Evolutionary conservation across 805 yeast species (phyloP).

Genomic region (Suhomyces vadensis): DNA sequence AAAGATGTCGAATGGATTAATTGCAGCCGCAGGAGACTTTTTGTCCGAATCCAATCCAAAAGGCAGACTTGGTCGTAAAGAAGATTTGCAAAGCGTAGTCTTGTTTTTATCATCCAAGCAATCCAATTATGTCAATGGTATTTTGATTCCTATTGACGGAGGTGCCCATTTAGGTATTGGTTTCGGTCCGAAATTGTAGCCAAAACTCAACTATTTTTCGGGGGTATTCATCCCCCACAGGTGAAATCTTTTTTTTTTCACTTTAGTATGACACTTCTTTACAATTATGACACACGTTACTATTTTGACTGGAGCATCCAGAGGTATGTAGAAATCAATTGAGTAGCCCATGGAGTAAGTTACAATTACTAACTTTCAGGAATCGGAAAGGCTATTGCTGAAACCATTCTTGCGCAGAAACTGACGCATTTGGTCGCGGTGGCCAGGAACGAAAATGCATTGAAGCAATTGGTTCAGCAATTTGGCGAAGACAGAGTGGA

Average conservation of each 20-base stretch:
- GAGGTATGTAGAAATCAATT: slow-evolving; percentile 38
- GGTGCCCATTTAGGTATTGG: slow-evolving; percentile 48
- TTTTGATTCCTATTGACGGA: slow-evolving; percentile 69
- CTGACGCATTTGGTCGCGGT: slow-evolving; percentile 58
- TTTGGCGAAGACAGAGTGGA: slow-evolving; percentile 52
- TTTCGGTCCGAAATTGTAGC: slow-evolving; percentile 9
- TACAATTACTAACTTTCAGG: slow-evolving; percentile 41
- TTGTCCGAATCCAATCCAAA: slow-evolving; percentile 57
- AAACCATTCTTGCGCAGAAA: slow-evolving; percentile 41
- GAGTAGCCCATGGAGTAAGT: no score
- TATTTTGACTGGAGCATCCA: slow-evolving; percentile 64
- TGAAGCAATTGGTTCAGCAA: slow-evolving; percentile 43
- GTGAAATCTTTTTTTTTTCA: neutral
- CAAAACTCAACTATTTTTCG: no score
- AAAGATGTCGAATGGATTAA: slow-evolving; percentile 68
- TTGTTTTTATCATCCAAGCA: slow-evolving; percentile 56
- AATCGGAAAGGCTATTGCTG: slow-evolving; percentile 76
- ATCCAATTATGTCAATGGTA: slow-evolving; percentile 64
- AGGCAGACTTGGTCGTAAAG: slow-evolving; percentile 59
- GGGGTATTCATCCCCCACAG: no score
- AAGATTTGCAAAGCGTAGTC: slow-evolving; percentile 57
- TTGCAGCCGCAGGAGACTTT: slow-evolving; percentile 50
- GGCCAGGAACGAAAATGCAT: slow-evolving; percentile 60
- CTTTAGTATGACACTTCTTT: neutral
- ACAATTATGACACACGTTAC: slow-evolving; percentile 25